A percentile compares a stretch with the other conserved stretches of the same genome.
phyloP scores from a whole-genome alignment of 192 early-diverging fungal species.

The Spizellomyces sp. region DNA sequence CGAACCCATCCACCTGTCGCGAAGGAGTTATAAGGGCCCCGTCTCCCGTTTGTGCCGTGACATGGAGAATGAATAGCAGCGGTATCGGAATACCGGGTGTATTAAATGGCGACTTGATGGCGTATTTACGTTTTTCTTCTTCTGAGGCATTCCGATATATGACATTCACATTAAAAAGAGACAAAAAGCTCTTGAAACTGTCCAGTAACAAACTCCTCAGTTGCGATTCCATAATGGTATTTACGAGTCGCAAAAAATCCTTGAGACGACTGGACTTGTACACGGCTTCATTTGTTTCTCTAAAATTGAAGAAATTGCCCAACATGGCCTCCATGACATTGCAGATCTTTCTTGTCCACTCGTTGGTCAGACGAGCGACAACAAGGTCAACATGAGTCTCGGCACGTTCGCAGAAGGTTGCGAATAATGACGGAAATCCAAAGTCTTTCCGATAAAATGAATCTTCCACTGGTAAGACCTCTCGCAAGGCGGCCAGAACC shows the following conservation, averaged over 20 bases:
- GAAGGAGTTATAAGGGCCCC: not conserved
- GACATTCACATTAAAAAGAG: slow-evolving; percentile 26
- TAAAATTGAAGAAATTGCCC: slow-evolving; percentile 36
- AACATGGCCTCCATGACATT: slow-evolving; percentile 23
- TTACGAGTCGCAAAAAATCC: slow-evolving; percentile 31
- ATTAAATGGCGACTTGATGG: not conserved
- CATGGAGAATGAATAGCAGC: not conserved
- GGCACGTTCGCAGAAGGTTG: slow-evolving; percentile 16
- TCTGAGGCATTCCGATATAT: not conserved
- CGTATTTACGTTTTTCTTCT: not conserved
- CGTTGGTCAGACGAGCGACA: slow-evolving; percentile 12
- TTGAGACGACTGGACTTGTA: slow-evolving; percentile 29
- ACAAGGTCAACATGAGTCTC: slow-evolving; percentile 19
- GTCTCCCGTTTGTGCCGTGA: not conserved
- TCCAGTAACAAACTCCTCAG: slow-evolving; percentile 27
- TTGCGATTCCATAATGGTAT: slow-evolving; percentile 36
- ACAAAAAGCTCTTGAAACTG: slow-evolving; percentile 18
- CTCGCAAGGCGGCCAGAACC: slow-evolving; percentile 21
- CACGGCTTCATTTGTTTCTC: slow-evolving; percentile 18
- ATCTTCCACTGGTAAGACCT: slow-evolving; percentile 26
- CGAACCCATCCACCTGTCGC: not conserved
- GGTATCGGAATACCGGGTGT: slow-evolving; percentile 3
- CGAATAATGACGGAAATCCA: slow-evolving; percentile 26
- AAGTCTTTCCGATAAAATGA: slow-evolving; percentile 27
- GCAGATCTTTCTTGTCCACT: slow-evolving; percentile 29